Conservation (phyloP, 2,329 filamentous ascomycete genomes). For the Exserohilum rostratum region DNA sequence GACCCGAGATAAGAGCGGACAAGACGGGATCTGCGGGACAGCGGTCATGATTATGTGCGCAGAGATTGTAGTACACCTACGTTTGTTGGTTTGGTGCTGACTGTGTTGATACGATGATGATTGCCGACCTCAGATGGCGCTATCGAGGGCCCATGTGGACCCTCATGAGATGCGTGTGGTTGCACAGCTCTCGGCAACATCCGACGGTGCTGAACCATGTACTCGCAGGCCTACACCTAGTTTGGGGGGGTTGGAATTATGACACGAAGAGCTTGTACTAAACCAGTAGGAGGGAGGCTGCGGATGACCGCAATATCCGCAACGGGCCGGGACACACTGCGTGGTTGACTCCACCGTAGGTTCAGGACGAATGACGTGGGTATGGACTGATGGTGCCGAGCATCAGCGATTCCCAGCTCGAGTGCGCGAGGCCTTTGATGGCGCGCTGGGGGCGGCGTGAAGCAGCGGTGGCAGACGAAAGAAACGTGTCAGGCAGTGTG, state of each 20-base stretch:
- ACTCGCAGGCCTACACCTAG: not conserved
- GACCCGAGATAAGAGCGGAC: too few species aligned
- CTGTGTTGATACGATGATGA: not conserved
- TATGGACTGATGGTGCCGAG: not conserved
- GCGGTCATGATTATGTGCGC: not conserved
- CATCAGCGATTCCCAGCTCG: not conserved
- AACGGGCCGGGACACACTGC: not conserved
- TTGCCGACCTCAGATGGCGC: not conserved
- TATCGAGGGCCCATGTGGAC: not conserved
- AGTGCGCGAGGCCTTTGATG: too few species aligned
- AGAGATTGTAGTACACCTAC: not conserved
- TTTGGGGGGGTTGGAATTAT: not conserved
- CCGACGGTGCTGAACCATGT: not conserved
- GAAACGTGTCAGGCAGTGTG: slow-evolving; percentile 15
- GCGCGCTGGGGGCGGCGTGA: not conserved
- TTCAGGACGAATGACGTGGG: not conserved
- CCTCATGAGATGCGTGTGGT: not conserved
- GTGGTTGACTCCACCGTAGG: not conserved
- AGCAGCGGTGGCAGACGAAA: slow-evolving; percentile 12
- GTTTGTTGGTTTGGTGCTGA: not conserved
- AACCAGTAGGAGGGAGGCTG: not conserved
- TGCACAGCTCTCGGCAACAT: not conserved
- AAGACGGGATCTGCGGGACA: not conserved
- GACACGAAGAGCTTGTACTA: not conserved
- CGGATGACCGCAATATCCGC: not conserved